Evolutionary conservation across 495 filamentous ascomycete species (phyloP), one percentile per base, ranked within the genome.

Genomic region (Copromyces sp.): DNA sequence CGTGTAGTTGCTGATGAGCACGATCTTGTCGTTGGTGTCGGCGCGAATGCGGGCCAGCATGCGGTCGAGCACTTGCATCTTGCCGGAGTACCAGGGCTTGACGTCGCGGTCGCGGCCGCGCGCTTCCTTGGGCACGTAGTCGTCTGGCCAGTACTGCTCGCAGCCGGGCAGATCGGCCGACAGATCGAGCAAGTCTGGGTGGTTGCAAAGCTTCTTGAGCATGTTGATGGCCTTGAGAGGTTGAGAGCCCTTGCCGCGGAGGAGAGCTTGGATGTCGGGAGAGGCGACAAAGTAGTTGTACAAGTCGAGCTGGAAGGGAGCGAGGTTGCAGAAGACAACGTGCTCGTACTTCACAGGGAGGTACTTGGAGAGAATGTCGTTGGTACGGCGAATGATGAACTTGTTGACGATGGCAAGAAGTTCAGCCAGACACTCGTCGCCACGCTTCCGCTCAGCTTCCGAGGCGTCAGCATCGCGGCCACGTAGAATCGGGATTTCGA

Each of bases 321-420:
- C 91, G 40, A 97, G 87, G 77, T 96, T 97, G 86, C 95, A 99
- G 84, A 99, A 99, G n/a, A 99, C 96, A 39, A 99, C 95, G 81
- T 99, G 95, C 78, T 99, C 95, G 82, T 99, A 99, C 83, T 99
- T 99, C 82, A 98, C 89, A 3, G 95, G 96, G 68, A 99, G 87
- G 81, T 99, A 99, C 79, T 99, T 98, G 45, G 95, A 97, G 24
- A 99, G 83, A 70, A 99, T 95, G 78, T 99, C 95, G 86, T 99
- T 99, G 0, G 95, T 98, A 38, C 95, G 90, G 59, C 95, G 92
- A 78, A 99, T 99, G 81, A 99, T 98, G 84, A 98, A 99, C 77
- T 97, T 97, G 83, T 98, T 98, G 75, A 99, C 95, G 41, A 96
- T 84, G 9, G 84, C 84, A 0, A 95, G 89, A 32, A 99, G 89